Evolutionary conservation across 306 rosid species (phyloP).

Genomic region (Dalbergia oliveri): DNA sequence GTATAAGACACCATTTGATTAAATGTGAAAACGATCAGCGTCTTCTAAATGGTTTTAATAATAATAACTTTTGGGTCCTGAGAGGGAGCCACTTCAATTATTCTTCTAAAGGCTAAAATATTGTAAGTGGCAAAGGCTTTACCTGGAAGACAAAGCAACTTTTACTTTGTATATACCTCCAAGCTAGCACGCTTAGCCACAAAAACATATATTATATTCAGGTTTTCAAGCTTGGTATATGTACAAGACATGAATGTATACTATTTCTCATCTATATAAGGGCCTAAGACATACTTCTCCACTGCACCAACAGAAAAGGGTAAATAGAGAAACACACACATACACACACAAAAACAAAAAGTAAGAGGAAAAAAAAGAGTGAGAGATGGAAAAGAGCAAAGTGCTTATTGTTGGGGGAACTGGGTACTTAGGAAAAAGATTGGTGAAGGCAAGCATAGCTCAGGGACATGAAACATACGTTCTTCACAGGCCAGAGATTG

Average conservation of each 20-base stretch:
- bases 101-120: neutral
- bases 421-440: conserved; percentile 80
- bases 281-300: neutral
- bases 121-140: neutral
- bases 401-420: conserved; percentile 83
- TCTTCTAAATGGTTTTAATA: neutral
- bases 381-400: conserved; percentile 55
- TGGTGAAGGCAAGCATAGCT: conserved; percentile 71
- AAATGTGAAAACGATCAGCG: no score
- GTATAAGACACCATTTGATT: no score
- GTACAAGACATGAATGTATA: neutral
- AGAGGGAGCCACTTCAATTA: neutral
- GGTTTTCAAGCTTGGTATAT: neutral
- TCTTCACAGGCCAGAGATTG: conserved; percentile 70
- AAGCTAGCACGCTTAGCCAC: conserved; percentile 15
- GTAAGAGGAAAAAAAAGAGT: neutral
- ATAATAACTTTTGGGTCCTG: neutral
- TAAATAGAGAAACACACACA: neutral
- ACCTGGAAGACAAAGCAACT: conserved; percentile 31
- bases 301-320: neutral
- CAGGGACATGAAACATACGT: conserved; percentile 70
- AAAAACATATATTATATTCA: neutral
- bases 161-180: neutral
- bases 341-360: neutral
- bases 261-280: no score